Base-by-base conservation (phyloP, 73 alveolate genomes). In the Paramecium primaurelia region DNA sequence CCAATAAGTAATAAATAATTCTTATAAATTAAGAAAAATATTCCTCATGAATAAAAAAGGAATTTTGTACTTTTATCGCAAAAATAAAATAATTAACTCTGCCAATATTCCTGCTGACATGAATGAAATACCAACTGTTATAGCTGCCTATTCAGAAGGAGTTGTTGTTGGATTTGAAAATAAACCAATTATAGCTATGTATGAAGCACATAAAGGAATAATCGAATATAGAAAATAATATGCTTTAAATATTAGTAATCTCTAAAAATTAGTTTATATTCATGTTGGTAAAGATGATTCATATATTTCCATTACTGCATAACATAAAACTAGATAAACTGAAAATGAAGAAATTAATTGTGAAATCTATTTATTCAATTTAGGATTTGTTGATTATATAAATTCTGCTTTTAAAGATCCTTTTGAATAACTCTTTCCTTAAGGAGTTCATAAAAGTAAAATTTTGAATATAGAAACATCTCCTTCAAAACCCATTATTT, bases 391-490 rank as follows among this genome's bases (percentile, higher is more conserved):
- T 6, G 94, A 89, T 20, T 51, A 34, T 25, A 89, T 89, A 3
- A 89, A 68, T 71, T 51, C 94, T 2, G 94, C 94, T 1, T 71
- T 71, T 40, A 71, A 77, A 42, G 94, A 89, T 89, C 92, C 94
- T 0, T 89, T 89, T 89, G 94, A 89, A 71, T 42, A 77, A 4
- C 84, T 89, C 6, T 89, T 71, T 20, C 90, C 94, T 9, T 45
- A 71, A 28, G 94, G 94, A 22, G 94, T 89, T 69, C 94, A 89
- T 28, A 89, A 89, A 89, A 83, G 86, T 59, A 71, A 49, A 42
- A 71, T 89, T 1, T 42, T 89, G 14, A 60, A 71, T 26, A 32
- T 77, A 3, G 94, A 77, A 18, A 8, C 60, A 1, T 69, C 85
- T n/a, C 94, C 94, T 0, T 89, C 86, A 1, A 89, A 89, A 73